Evolutionary conservation across 148 eudicot species (phyloP).

Genomic region (Drosera capensis): DNA sequence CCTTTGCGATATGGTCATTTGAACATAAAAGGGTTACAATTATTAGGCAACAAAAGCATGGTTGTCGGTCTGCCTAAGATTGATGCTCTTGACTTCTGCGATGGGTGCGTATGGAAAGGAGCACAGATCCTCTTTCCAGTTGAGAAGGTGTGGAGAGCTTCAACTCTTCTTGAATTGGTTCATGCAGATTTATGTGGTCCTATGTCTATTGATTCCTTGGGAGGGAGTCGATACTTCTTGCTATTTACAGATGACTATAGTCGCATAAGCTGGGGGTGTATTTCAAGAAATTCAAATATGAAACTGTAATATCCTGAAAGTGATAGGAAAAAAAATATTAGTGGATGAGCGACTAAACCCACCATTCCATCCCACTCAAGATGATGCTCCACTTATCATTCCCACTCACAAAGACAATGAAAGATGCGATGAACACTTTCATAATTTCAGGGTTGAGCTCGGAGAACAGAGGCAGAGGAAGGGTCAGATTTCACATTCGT

Average conservation of each 20-base stretch:
- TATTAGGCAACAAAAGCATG: neutral
- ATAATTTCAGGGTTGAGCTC: too few relatives aligned
- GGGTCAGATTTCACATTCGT: too few relatives aligned
- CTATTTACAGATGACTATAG: neutral
- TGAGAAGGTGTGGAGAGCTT: too few relatives aligned
- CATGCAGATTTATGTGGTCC: neutral
- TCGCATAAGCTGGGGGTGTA: neutral
- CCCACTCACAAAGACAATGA: too few relatives aligned
- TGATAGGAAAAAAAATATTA: too few relatives aligned
- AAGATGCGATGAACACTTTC: too few relatives aligned
- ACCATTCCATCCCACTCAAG: too few relatives aligned
- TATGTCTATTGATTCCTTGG: neutral
- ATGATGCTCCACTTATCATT: too few relatives aligned
- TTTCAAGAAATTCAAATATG: constrained; percentile 7
- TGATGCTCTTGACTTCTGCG: neutral
- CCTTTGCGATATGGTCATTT: constrained; percentile 11
- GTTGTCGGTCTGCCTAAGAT: neutral
- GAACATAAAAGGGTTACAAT: constrained; percentile 1
- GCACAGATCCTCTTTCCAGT: too few relatives aligned
- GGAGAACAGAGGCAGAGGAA: too few relatives aligned
- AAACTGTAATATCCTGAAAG: too few relatives aligned
- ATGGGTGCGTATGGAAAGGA: neutral
- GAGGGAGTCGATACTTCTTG: neutral
- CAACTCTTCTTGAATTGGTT: neutral
- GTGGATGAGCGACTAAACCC: too few relatives aligned